Base-by-base conservation (phyloP, 148 eudicot genomes). In the Fagopyrum homotropicum region DNA sequence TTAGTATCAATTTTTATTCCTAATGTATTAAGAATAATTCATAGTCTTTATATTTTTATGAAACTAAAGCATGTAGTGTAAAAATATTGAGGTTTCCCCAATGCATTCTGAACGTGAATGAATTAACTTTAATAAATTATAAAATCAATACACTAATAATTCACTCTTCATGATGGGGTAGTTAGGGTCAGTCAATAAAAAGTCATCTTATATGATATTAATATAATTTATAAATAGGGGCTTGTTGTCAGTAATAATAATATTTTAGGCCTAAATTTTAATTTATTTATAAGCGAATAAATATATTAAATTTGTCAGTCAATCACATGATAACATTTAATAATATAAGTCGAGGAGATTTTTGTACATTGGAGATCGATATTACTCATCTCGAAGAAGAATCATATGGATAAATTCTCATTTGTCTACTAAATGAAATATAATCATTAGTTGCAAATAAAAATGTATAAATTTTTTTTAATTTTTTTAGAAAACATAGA, bases 121-220 rank as follows among this genome's bases (percentile, higher is more conserved):
- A 59, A 59, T 59, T 59, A 35, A 22, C 19, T 7, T 59, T 59
- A 9, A 19, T 59, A 22, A 6, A 26, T 59, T 59, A 7, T 7
- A 19, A 6, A 49, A 3, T 8, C 10, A 3, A 59, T 9, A 59
- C 9, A 6, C 15, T 22, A 59, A 59, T 59, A 7, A 63, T 57
- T 19, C 15, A 10, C 26, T 63, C 16, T 63, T 30, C 69, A 60
- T 26, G 66, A 59, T 4, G n/a, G 45, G 45, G 44, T 63, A 11
- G 69, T 29, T 63, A 15, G 69, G 5, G 44, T 63, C 45, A 63
- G 69, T 63, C 69, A 63, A 63, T 12, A 44, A 63, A 63, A 63
- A 63, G 69, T 63, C 69, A 63, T 63, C 69, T 60, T 63, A 30
- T 63, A 63, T 63, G 16, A 4, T 29, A 29, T 1, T 55, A 16